Conservation (phyloP, 2,329 filamentous ascomycete genomes). For the Xylariales sp. region DNA sequence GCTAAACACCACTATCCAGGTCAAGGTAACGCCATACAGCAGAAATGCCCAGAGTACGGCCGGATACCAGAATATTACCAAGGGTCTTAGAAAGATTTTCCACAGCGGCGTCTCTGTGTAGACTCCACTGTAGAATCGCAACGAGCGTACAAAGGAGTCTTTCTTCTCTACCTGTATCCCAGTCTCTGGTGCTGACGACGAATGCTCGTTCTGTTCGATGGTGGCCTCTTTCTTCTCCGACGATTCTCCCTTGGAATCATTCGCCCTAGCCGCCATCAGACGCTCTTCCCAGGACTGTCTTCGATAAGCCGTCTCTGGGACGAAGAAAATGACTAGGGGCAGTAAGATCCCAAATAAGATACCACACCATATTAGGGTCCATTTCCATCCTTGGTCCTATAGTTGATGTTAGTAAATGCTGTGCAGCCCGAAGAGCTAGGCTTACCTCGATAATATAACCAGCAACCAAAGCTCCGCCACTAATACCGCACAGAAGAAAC, state of each 20-base stretch:
- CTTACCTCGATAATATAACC: constrained; percentile 55
- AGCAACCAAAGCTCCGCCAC: constrained; percentile 55
- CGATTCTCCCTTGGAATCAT: constrained; percentile 37
- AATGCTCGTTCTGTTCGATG: constrained; percentile 37
- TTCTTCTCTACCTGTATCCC: constrained; percentile 47
- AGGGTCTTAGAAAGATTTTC: constrained; percentile 57
- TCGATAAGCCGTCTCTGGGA: constrained; percentile 63
- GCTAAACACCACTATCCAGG: constrained; percentile 58
- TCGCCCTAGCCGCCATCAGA: constrained; percentile 21
- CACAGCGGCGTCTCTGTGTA: constrained; percentile 54
- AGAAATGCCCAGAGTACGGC: constrained; percentile 63
- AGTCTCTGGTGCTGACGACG: constrained; percentile 32
- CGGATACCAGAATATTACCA: constrained; percentile 63
- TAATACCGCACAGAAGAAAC: constrained; percentile 55
- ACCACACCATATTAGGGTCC: constrained; percentile 60
- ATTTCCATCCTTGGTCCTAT: constrained; percentile 55
- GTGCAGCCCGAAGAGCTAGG: not conserved
- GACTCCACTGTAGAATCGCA: constrained; percentile 52
- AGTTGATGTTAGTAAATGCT: constrained; percentile 24
- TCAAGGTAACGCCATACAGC: constrained; percentile 58
- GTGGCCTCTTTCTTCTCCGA: constrained; percentile 41
- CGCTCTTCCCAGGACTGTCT: constrained; percentile 47
- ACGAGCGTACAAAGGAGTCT: constrained; percentile 49
- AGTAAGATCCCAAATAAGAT: constrained; percentile 58
- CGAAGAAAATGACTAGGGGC: constrained; percentile 59